A percentile compares a stretch with the other conserved stretches of the same genome.
These are phyloP conservation scores for Gnomoniopsis smithogilvyi DNA, from an alignment of 2,329 filamentous ascomycete species.

Conservation along the genomic window DNA sequence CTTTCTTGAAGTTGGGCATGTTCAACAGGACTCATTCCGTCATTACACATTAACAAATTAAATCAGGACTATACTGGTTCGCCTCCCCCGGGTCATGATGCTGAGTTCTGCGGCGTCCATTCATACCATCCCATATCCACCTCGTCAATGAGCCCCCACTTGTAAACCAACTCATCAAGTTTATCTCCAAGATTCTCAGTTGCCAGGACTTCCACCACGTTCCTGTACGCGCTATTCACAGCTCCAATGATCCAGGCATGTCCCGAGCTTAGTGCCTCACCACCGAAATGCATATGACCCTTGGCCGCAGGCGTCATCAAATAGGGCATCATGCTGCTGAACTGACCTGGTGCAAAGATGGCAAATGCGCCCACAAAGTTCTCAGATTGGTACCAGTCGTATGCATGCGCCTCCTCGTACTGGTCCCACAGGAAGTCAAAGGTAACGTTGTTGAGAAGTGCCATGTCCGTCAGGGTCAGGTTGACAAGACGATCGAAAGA, in stretches of 20 bases:
- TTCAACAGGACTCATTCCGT: too few relatives aligned
- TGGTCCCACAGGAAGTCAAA: slow-evolving; percentile 20
- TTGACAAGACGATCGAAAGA: slow-evolving; percentile 20
- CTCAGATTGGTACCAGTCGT: slow-evolving; percentile 24
- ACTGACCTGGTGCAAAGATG: slow-evolving; percentile 24
- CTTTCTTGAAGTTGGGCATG: too few relatives aligned
- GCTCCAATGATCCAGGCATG: slow-evolving; percentile 26
- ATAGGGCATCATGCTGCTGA: slow-evolving; percentile 21
- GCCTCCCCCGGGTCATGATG: too few relatives aligned
- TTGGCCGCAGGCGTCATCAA: slow-evolving; percentile 23
- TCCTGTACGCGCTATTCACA: slow-evolving; percentile 24
- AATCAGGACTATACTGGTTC: too few relatives aligned
- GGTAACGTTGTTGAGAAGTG: slow-evolving; percentile 22
- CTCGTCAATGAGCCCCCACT: slow-evolving; percentile 21
- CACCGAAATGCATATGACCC: slow-evolving; percentile 25
- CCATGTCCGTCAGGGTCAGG: slow-evolving; percentile 20
- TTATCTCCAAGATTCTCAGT: slow-evolving; percentile 21
- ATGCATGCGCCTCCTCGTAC: slow-evolving; percentile 21
- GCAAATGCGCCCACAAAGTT: slow-evolving; percentile 24
- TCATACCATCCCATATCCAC: slow-evolving; percentile 25
- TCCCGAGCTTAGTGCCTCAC: slow-evolving; percentile 25
- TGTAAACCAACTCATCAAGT: slow-evolving; percentile 18
- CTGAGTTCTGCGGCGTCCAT: slow-evolving; percentile 4
- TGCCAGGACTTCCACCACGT: slow-evolving; percentile 20
- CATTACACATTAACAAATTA: too few relatives aligned